These are phyloP conservation scores for Epichloe uncinata DNA, from an alignment of 2,329 filamentous ascomycete species.

Conservation along the genomic window DNA sequence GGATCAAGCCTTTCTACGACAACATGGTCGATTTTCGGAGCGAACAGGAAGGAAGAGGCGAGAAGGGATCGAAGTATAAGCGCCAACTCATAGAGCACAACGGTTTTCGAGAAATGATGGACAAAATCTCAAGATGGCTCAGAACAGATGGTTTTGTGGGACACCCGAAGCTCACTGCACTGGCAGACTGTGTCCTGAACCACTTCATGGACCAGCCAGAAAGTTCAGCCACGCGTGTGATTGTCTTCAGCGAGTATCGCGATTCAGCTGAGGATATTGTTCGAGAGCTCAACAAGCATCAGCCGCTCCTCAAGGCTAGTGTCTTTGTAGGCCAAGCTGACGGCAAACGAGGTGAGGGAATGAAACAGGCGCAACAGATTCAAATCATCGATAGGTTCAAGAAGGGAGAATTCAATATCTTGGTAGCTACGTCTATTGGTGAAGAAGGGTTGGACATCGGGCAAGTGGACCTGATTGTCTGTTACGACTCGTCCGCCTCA, in stretches of 20 bases:
- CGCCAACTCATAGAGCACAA: slow-evolving; percentile 60
- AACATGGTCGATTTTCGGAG: slow-evolving; percentile 63
- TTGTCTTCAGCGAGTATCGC: slow-evolving; percentile 90
- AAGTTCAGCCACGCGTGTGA: slow-evolving; percentile 63
- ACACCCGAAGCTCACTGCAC: slow-evolving; percentile 78
- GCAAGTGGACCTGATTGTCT: slow-evolving; percentile 92
- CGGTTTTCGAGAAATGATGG: slow-evolving; percentile 78
- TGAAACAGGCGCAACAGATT: slow-evolving; percentile 87
- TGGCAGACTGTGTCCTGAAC: slow-evolving; percentile 74
- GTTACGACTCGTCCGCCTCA: slow-evolving; percentile 90
- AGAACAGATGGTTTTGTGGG: slow-evolving; percentile 72
- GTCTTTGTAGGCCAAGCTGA: slow-evolving; percentile 92
- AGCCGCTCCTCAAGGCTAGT: slow-evolving; percentile 75
- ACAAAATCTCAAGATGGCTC: slow-evolving; percentile 60
- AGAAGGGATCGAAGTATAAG: slow-evolving; percentile 65
- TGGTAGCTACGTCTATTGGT: slow-evolving; percentile 96
- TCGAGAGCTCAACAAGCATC: slow-evolving; percentile 65
- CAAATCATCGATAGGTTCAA: slow-evolving; percentile 82
- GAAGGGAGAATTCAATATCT: slow-evolving; percentile 74
- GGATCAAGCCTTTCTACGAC: slow-evolving; percentile 83
- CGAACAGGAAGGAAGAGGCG: slow-evolving; percentile 48
- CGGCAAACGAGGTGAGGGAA: slow-evolving; percentile 82
- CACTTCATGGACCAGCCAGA: slow-evolving; percentile 77
- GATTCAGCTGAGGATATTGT: slow-evolving; percentile 94
- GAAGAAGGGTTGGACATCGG: slow-evolving; percentile 98